phyloP scores from a whole-genome alignment of 2,329 filamentous ascomycete species.

The Talaromyces sp. region DNA sequence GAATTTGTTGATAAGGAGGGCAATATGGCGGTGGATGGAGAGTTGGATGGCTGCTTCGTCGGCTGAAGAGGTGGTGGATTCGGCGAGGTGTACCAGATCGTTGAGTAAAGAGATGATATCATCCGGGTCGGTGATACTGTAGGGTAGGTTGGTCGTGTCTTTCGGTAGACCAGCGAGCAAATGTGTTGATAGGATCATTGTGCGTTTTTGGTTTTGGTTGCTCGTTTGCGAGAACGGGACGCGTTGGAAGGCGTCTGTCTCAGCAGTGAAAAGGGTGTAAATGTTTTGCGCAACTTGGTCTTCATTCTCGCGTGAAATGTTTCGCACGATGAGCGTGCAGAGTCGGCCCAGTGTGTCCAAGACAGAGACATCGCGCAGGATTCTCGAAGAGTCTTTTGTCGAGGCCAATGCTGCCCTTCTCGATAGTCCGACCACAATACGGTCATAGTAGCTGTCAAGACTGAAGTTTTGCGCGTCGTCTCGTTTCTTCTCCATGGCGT shows the following conservation, averaged over 20 bases:
- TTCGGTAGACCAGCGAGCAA: constrained; percentile 53
- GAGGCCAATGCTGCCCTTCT: constrained; percentile 37
- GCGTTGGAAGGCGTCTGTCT: constrained; percentile 30
- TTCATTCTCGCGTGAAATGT: constrained; percentile 52
- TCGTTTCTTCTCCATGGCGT: constrained; percentile 55
- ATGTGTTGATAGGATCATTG: constrained; percentile 56
- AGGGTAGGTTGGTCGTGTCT: constrained; percentile 29
- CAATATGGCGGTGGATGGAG: constrained; percentile 42
- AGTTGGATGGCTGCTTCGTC: constrained; percentile 36
- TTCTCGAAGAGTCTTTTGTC: constrained; percentile 32
- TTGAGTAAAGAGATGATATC: constrained; percentile 35
- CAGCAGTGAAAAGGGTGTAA: constrained; percentile 49
- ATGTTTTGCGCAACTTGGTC: constrained; percentile 51
- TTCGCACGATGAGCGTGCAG: constrained; percentile 57
- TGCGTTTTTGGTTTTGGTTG: constrained; percentile 38
- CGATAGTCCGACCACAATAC: constrained; percentile 48
- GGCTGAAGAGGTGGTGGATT: constrained; percentile 20
- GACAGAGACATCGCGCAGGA: constrained; percentile 50
- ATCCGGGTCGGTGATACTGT: constrained; percentile 25
- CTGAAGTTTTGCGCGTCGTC: constrained; percentile 39
- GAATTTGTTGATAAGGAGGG: constrained; percentile 42
- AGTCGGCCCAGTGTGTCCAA: constrained; percentile 61
- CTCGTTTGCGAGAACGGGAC: constrained; percentile 34
- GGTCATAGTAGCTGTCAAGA: constrained; percentile 48
- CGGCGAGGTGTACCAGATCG: constrained; percentile 34